Percentiles rank a stretch among this genome's conserved stretches.
Evolutionary conservation across 164 flowering plant species (phyloP).

Genomic region (Sedum album): DNA sequence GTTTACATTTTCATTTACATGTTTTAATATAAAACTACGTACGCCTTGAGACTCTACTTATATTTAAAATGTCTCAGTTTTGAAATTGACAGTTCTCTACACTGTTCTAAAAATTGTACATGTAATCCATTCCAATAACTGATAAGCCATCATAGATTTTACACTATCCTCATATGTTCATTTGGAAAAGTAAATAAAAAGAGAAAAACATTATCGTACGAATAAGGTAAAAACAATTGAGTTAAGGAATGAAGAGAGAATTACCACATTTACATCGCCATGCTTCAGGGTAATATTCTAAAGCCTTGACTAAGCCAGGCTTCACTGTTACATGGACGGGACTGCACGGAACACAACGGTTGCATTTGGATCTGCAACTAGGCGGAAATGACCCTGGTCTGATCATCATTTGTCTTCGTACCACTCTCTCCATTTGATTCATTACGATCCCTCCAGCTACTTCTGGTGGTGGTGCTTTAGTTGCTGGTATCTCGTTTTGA

Average conservation of each 20-base stretch:
- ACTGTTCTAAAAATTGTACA: too few species aligned
- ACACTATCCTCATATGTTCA: neutral
- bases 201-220: neutral
- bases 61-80: too few species aligned
- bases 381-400: constrained; percentile 91
- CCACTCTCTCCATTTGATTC: neutral
- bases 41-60: neutral
- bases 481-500: too few species aligned
- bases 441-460: too few species aligned
- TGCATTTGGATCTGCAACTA: constrained; percentile 71
- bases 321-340: constrained; percentile 77
- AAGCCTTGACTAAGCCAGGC: constrained; percentile 53
- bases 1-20: too few species aligned
- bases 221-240: neutral
- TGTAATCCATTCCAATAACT: too few species aligned
- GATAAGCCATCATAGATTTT: too few species aligned
- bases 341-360: constrained; percentile 62
- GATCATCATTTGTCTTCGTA: constrained; percentile 16
- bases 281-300: constrained; percentile 95
- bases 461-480: too few species aligned
- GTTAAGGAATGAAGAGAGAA: constrained; percentile 65
- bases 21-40: neutral
- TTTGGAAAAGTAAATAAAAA: neutral
- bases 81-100: too few species aligned
- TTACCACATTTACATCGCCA: constrained; percentile 98